These are phyloP conservation scores for Lichtheimia hyalospora DNA, from an alignment of 371 early-diverging fungal species.

Conservation along the genomic window DNA sequence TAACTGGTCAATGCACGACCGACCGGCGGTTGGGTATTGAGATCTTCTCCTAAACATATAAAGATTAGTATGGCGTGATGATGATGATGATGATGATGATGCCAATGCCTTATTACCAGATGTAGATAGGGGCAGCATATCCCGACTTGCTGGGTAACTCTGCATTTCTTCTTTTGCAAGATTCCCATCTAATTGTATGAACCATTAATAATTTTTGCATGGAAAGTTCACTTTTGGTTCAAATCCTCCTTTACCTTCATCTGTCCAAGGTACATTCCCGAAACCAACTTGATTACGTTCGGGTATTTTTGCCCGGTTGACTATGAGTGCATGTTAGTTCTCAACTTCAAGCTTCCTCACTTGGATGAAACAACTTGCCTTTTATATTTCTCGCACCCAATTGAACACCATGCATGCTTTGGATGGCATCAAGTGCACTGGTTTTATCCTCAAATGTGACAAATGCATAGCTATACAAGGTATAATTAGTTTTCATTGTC, in stretches of 20 bases:
- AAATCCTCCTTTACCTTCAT: constrained; percentile 38
- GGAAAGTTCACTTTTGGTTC: not conserved
- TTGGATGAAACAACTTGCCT: constrained; percentile 21
- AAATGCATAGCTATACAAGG: constrained; percentile 46
- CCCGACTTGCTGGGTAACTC: constrained; percentile 14
- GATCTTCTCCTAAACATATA: not conserved
- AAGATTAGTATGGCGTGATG: too few relatives aligned
- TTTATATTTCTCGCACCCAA: constrained; percentile 50
- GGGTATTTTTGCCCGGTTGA: constrained; percentile 63
- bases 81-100: too few relatives aligned
- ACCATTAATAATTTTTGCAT: not conserved
- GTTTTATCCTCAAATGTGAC: constrained; percentile 49
- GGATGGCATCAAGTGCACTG: constrained; percentile 48
- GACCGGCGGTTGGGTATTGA: constrained; percentile 14
- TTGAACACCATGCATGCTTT: constrained; percentile 50
- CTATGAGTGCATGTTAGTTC: constrained; percentile 14
- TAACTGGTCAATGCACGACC: constrained; percentile 33
- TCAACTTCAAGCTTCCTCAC: not conserved
- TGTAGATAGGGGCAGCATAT: constrained; percentile 11
- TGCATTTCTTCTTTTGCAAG: constrained; percentile 34
- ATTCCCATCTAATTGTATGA: constrained; percentile 24
- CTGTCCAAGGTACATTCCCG: constrained; percentile 63
- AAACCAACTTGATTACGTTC: constrained; percentile 62
- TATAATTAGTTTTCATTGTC: too few relatives aligned
- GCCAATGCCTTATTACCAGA: constrained; percentile 1